Evolutionary conservation across 192 early-diverging fungal species (phyloP).

Genomic region (Mortierella claussenii): DNA sequence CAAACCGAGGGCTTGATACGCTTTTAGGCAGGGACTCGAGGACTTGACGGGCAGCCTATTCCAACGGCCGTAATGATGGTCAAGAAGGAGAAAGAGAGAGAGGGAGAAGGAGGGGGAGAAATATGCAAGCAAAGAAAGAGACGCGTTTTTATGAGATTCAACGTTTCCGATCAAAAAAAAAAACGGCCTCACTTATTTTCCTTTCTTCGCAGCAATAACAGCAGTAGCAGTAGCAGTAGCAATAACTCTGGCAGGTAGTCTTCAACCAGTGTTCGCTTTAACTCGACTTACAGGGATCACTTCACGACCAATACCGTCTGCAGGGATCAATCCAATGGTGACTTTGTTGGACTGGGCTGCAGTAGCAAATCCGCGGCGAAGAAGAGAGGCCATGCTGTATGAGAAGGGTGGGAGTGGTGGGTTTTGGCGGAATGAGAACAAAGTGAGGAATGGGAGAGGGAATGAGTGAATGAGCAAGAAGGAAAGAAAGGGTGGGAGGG

Average conservation of each 20-base stretch:
- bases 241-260: too few relatives aligned
- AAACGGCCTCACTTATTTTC: too few relatives aligned
- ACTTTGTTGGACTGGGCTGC: constrained; percentile 61
- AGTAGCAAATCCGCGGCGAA: constrained; percentile 53
- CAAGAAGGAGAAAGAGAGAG: background rate
- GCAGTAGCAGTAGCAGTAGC: too few relatives aligned
- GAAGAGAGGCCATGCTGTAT: constrained; percentile 35
- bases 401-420: background rate
- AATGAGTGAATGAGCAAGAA: background rate
- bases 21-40: constrained; percentile 75
- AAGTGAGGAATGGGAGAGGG: background rate
- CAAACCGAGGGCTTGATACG: constrained; percentile 68
- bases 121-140: background rate
- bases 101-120: background rate
- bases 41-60: constrained; percentile 87
- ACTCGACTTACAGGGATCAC: constrained; percentile 89
- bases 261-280: too few relatives aligned
- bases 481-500: background rate
- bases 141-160: too few relatives aligned
- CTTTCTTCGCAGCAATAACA: too few relatives aligned
- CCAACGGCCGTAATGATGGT: background rate
- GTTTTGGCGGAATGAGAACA: background rate
- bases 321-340: constrained; percentile 94
- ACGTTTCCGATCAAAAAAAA: background rate
- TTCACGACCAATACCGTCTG: constrained; percentile 96